Evolutionary conservation across 768 basidiomycete species (phyloP).

Genomic region (Phaffia tasmanica): DNA sequence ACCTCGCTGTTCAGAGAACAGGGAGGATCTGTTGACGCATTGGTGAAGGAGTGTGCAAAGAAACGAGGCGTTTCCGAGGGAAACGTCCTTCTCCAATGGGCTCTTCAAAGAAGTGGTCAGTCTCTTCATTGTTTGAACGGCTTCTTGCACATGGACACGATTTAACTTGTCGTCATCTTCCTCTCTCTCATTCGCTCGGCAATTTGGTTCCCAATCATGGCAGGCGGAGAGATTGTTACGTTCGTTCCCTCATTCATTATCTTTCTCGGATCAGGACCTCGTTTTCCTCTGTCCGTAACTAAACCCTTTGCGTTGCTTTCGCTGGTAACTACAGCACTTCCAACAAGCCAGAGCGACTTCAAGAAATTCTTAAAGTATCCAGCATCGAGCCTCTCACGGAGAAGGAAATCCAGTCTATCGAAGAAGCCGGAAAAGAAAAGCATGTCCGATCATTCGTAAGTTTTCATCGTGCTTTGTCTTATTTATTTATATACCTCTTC

Average conservation of each 20-base stretch:
- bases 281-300: background rate
- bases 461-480: background rate
- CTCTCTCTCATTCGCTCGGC: too few species aligned
- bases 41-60: conserved; percentile 6
- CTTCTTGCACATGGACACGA: too few species aligned
- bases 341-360: conserved; percentile 22
- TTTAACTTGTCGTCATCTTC: background rate
- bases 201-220: too few species aligned
- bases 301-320: background rate
- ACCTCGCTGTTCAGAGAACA: conserved; percentile 27
- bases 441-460: conserved; percentile 23
- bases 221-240: conserved; percentile 18
- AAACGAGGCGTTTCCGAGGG: background rate
- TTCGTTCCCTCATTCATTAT: background rate
- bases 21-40: conserved; percentile 14
- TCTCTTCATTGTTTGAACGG: too few species aligned
- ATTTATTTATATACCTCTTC: background rate
- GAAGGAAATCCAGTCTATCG: conserved; percentile 25
- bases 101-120: conserved; percentile 5
- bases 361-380: conserved; percentile 13
- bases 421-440: conserved; percentile 20
- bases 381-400: conserved; percentile 16
- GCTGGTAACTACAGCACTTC: conserved; percentile 18
- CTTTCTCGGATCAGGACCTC: background rate
- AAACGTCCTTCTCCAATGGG: conserved; percentile 17